Conservation (phyloP, 495 filamentous ascomycete species). For the Penicillium egyptiacum region DNA sequence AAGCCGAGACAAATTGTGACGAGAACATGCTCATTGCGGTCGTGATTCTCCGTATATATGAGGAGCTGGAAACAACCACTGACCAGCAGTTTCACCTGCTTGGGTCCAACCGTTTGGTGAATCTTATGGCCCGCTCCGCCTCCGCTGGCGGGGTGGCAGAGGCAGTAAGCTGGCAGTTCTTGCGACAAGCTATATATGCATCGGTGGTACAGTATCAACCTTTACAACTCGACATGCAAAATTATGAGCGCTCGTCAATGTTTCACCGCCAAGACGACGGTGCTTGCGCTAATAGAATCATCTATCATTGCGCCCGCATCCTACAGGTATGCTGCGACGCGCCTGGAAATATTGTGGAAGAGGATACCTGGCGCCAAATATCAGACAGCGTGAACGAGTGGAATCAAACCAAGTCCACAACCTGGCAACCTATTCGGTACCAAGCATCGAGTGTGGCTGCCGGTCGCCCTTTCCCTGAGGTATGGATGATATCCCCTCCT, state of each 20-base stretch:
- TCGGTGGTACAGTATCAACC: conserved; percentile 39
- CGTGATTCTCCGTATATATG: conserved; percentile 40
- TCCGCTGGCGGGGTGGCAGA: conserved; percentile 42
- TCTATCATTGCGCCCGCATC: conserved; percentile 40
- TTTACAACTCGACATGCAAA: conserved; percentile 36
- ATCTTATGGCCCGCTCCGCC: conserved; percentile 37
- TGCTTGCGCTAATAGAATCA: conserved; percentile 35
- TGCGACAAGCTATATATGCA: conserved; percentile 45
- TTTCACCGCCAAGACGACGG: conserved; percentile 38
- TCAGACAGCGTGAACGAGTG: conserved; percentile 33
- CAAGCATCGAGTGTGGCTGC: conserved; percentile 26
- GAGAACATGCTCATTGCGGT: conserved; percentile 40
- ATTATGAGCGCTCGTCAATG: conserved; percentile 38
- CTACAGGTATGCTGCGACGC: conserved; percentile 32
- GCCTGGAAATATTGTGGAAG: conserved; percentile 23
- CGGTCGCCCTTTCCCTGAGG: conserved; percentile 38
- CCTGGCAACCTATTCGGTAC: conserved; percentile 41
- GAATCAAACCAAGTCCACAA: conserved; percentile 30
- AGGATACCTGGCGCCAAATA: conserved; percentile 25
- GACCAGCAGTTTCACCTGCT: conserved; percentile 41
- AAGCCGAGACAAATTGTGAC: conserved; percentile 32
- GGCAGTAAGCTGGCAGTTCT: conserved; percentile 43
- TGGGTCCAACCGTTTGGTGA: conserved; percentile 40
- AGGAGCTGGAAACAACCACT: conserved; percentile 35
- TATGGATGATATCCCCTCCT: conserved; percentile 43